Percentiles rank a stretch among this genome's conserved stretches.
Conservation (phyloP, 2,329 filamentous ascomycete species). For the Cladorrhinum sp. region DNA sequence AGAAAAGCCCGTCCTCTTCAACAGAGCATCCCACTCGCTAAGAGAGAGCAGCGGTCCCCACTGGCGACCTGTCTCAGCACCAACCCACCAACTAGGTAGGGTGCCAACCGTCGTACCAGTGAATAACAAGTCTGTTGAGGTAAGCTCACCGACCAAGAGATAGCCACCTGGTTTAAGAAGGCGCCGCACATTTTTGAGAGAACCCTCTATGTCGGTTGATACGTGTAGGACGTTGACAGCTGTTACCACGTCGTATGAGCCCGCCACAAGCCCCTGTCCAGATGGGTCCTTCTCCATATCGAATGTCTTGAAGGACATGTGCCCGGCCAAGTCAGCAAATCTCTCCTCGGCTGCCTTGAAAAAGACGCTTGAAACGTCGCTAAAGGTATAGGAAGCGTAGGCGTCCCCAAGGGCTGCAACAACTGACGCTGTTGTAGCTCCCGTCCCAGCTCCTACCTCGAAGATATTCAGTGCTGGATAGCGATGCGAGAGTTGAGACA, state of each 20-base stretch:
- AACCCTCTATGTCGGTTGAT: conserved; percentile 28
- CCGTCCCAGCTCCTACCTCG: not conserved
- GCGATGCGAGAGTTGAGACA: too few relatives aligned
- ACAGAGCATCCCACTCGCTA: conserved; percentile 25
- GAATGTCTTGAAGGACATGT: conserved; percentile 30
- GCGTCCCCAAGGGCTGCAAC: conserved; percentile 7
- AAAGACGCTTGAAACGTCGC: conserved; percentile 25
- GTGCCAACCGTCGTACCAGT: conserved; percentile 22
- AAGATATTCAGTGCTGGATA: too few relatives aligned
- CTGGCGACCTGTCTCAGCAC: conserved; percentile 25
- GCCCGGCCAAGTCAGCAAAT: conserved; percentile 23
- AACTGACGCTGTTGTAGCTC: conserved; percentile 32
- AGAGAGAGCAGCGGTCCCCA: conserved; percentile 6
- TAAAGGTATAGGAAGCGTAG: conserved; percentile 18
- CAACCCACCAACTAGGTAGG: conserved; percentile 37
- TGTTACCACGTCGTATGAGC: conserved; percentile 36
- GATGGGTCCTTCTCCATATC: conserved; percentile 32
- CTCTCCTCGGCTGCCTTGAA: conserved; percentile 31
- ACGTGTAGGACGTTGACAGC: conserved; percentile 38
- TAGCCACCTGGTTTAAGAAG: conserved; percentile 40
- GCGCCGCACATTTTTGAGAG: conserved; percentile 31
- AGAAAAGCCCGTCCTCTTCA: conserved; percentile 27
- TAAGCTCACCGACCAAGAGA: conserved; percentile 29
- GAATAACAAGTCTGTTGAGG: not conserved
- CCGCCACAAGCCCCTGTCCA: conserved; percentile 32